phyloP scores from a whole-genome alignment of 495 filamentous ascomycete species.

The Penicillium ucsense region DNA sequence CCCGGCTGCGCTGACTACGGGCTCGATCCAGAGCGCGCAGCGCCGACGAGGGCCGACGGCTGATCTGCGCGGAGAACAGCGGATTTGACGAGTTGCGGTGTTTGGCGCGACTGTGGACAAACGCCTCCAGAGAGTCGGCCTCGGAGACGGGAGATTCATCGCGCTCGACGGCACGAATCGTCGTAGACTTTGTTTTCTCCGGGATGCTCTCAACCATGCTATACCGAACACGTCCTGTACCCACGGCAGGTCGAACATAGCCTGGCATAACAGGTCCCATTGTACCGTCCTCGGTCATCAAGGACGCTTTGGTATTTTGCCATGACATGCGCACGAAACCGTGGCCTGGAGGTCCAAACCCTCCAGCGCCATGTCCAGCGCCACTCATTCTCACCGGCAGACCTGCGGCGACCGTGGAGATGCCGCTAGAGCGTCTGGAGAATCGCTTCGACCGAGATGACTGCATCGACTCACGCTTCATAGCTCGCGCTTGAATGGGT shows the following conservation, averaged over 20 bases:
- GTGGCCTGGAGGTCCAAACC: constrained; percentile 36
- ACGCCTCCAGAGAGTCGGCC: constrained; percentile 34
- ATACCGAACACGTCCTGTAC: constrained; percentile 16
- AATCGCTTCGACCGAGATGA: constrained; percentile 32
- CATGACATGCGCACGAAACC: constrained; percentile 38
- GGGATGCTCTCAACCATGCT: constrained; percentile 21
- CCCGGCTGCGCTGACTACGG: constrained; percentile 29
- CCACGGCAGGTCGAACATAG: constrained; percentile 33
- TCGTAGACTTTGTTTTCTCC: constrained; percentile 26
- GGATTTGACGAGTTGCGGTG: constrained; percentile 36
- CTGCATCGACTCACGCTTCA: constrained; percentile 33
- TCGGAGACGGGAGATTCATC: constrained; percentile 31
- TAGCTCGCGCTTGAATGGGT: constrained; percentile 29
- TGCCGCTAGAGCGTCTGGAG: constrained; percentile 38
- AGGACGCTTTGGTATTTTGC: constrained; percentile 32
- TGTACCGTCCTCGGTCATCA: constrained; percentile 31
- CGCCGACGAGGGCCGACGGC: constrained; percentile 26
- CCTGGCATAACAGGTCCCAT: constrained; percentile 27
- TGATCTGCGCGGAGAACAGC: constrained; percentile 31
- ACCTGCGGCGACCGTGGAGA: constrained; percentile 28
- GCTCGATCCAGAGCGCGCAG: constrained; percentile 28
- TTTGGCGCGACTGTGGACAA: constrained; percentile 36
- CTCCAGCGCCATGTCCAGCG: constrained; percentile 40
- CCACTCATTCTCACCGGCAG: constrained; percentile 34
- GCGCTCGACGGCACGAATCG: constrained; percentile 25